A percentile compares a stretch with the other conserved stretches of the same genome.
Evolutionary conservation across 2,329 filamentous ascomycete genomes (phyloP).

Genomic region (Exophiala oligosperma): DNA sequence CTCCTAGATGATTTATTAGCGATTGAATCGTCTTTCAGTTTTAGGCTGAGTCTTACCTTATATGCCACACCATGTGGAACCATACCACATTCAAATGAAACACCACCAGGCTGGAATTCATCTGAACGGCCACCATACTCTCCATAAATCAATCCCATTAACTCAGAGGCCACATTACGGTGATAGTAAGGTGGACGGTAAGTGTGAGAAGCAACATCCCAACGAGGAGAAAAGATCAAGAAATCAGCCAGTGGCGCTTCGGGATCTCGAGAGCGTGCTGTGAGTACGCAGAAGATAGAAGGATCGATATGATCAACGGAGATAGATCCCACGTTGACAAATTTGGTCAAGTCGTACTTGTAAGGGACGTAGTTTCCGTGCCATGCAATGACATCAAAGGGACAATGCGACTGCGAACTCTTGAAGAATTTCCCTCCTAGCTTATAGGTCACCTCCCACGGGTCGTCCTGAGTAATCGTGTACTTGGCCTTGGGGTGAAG

Average conservation of each 20-base stretch:
- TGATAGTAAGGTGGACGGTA: conserved; percentile 45
- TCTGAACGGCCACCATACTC: conserved; percentile 4
- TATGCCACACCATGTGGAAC: conserved; percentile 6
- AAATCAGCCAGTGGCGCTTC: conserved; percentile 37
- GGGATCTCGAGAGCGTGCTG: conserved; percentile 35
- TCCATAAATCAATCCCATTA: conserved; percentile 36
- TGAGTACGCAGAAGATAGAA: conserved; percentile 42
- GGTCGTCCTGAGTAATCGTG: conserved; percentile 50
- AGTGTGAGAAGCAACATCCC: conserved; percentile 41
- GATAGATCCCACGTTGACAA: conserved; percentile 41
- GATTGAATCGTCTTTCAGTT: no score
- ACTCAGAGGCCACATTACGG: conserved; percentile 41
- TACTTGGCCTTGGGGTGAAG: conserved; percentile 60
- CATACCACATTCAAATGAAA: conserved; percentile 8
- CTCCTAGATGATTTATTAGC: no score
- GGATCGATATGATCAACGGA: conserved; percentile 43
- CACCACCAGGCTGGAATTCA: conserved; percentile 10
- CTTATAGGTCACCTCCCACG: conserved; percentile 59
- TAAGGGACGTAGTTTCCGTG: conserved; percentile 60
- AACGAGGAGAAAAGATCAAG: conserved; percentile 41
- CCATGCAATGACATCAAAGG: conserved; percentile 71
- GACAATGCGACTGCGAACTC: conserved; percentile 62
- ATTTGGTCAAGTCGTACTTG: conserved; percentile 43
- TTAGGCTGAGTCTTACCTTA: not conserved
- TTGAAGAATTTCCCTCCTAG: conserved; percentile 62